Conservation (phyloP, 305 asterid species). For the Plantago lanceolata region DNA sequence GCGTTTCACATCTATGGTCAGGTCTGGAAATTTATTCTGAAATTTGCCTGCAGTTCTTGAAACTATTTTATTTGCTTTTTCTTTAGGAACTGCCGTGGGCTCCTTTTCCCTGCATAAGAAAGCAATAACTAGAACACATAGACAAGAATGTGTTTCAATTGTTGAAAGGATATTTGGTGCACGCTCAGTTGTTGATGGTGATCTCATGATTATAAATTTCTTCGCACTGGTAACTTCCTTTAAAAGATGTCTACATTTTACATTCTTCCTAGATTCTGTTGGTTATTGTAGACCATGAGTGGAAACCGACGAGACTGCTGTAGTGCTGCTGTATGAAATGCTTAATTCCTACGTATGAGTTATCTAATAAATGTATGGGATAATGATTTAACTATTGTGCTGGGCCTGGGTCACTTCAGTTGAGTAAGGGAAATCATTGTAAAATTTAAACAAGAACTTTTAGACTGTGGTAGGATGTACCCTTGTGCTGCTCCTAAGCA, state of each 20-base stretch:
- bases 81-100: slow-evolving; percentile 39
- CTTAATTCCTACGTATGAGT: not conserved
- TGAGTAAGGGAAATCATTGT: not conserved
- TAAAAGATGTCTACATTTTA: slow-evolving; percentile 18
- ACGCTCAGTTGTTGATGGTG: slow-evolving; percentile 49
- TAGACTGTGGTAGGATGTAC: slow-evolving; percentile 7
- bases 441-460: slow-evolving; percentile 3
- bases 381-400: not conserved
- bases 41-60: slow-evolving; percentile 12
- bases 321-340: slow-evolving; percentile 3
- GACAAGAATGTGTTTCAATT: slow-evolving; percentile 58
- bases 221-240: slow-evolving; percentile 73
- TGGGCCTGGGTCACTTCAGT: not conserved
- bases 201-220: slow-evolving; percentile 71
- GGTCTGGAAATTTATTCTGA: slow-evolving; percentile 6
- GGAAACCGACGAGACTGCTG: slow-evolving; percentile 14
- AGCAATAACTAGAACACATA: slow-evolving; percentile 62
- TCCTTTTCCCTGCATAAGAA: slow-evolving; percentile 59
- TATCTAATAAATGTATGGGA: slow-evolving; percentile 3
- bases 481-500: slow-evolving; percentile 1
- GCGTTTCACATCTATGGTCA: slow-evolving; percentile 7
- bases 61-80: not conserved
- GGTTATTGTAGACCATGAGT: not conserved
- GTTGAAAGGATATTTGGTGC: slow-evolving; percentile 69
- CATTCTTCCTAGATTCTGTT: slow-evolving; percentile 10